These are phyloP conservation scores for Saccharomycopsis crataegensis DNA, from an alignment of 1,139 yeast genomes.

Conservation along the genomic window DNA sequence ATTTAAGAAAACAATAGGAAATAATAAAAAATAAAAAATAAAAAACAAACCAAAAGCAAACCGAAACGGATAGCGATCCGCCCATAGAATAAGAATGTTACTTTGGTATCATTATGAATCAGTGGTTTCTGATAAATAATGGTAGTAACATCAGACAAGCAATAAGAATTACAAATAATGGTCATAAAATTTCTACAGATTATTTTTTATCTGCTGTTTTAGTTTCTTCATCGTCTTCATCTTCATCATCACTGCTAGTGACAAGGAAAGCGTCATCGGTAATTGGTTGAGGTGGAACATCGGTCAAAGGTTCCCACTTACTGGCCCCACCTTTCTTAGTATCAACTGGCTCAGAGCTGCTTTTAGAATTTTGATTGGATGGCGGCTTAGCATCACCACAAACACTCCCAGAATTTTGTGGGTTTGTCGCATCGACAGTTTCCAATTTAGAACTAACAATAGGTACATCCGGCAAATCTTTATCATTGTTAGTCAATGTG, in stretches of 20 bases:
- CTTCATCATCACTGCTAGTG: constrained; percentile 74
- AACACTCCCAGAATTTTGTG: constrained; percentile 20
- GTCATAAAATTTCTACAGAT: neutral
- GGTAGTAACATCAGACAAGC: neutral
- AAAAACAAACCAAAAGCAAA: neutral
- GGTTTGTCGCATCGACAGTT: constrained; percentile 21
- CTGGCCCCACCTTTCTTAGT: constrained; percentile 22
- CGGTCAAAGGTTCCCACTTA: constrained; percentile 57
- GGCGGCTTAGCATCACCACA: constrained; percentile 1
- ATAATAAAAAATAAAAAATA: neutral
- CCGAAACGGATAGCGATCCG: too few species aligned
- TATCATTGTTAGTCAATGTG: constrained; percentile 13
- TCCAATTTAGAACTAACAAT: constrained; percentile 3
- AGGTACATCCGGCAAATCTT: constrained; percentile 17
- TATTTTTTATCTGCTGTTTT: neutral
- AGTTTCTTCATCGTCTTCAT: constrained; percentile 25
- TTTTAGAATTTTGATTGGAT: constrained; percentile 4
- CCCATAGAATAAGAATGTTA: too few species aligned
- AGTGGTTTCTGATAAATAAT: neutral
- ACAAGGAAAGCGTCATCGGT: constrained; percentile 66
- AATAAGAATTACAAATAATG: neutral
- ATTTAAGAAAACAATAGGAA: neutral
- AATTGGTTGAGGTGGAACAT: constrained; percentile 47
- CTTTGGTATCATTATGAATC: too few species aligned
- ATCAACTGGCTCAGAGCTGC: constrained; percentile 1